Evolutionary conservation across 306 rosid genomes (phyloP).

Genomic region (Sicyos edulis): DNA sequence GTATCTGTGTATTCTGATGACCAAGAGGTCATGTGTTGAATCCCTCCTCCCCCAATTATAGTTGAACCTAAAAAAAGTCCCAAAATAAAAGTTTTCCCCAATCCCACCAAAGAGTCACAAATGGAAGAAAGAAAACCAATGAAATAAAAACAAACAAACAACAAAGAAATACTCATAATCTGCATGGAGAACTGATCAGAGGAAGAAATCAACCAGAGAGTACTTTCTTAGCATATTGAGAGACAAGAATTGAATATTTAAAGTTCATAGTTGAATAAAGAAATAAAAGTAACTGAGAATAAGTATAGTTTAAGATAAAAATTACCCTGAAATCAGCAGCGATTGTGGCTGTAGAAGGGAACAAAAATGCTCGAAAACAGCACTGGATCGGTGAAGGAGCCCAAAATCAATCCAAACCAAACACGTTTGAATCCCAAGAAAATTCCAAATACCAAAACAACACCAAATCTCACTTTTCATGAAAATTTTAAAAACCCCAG

Average conservation of each 20-base stretch:
- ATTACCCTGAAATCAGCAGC: constrained; percentile 41
- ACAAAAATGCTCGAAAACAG: constrained; percentile 37
- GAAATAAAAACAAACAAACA: not conserved
- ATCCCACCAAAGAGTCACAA: not conserved
- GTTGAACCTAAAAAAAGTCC: no score
- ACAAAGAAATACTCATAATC: constrained; percentile 6
- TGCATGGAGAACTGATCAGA: constrained; percentile 15
- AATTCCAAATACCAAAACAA: constrained; percentile 22
- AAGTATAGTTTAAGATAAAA: not conserved
- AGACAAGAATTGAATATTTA: constrained; percentile 6
- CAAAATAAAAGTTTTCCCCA: no score
- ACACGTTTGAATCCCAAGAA: constrained; percentile 37
- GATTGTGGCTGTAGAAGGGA: constrained; percentile 40
- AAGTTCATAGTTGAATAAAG: constrained; percentile 9
- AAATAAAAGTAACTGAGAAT: not conserved
- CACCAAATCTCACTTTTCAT: constrained; percentile 22
- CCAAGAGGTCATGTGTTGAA: no score
- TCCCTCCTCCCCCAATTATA: no score
- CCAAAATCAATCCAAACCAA: constrained; percentile 22
- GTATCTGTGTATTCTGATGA: no score
- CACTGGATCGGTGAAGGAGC: constrained; percentile 28
- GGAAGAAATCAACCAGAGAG: not conserved
- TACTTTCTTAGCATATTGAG: not conserved
- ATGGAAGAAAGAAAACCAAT: not conserved
- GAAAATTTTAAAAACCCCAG: constrained; percentile 10